Evolutionary conservation across 2,329 filamentous ascomycete genomes (phyloP), one percentile per base, ranked within the genome.

Genomic region (Penicillium sumatraense): DNA sequence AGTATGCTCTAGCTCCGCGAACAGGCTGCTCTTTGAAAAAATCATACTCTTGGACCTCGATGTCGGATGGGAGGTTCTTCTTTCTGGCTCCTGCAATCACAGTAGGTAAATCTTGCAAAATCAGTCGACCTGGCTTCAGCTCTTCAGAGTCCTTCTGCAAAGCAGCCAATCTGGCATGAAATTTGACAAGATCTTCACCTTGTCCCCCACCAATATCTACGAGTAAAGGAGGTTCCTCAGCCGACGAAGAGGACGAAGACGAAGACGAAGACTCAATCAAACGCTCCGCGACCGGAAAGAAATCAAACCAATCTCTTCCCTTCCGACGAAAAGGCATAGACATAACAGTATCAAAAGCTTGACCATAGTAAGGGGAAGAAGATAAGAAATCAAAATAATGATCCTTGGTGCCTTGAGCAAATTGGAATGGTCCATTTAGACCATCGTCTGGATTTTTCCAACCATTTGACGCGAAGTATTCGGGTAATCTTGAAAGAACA

Each of bases 321-420:
- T 23, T 27, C 29, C 57, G 50, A 8, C 54, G 60, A 44, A 53
- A 54, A 4, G 58, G 31, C 45, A 56, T 48, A 13, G 44, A 21
- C 57, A 58, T 62, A n/a, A 59, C 58, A 0, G 54, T 59, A 33
- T 57, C 52, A 52, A 60, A 63, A 9, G 58, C 60, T 16, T 53
- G 49, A 5, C 41, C 18, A 42, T 60, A 60, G 16, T 58, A 60
- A 5, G 49, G 29, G 11, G 40, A 38, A 0, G 46, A 42, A 36
- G 36, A 33, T 31, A 62, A 33, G 24, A 56, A 60, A 5, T 60
- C 57, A 24, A 62, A 62, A 33, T 62, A 62, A 23, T 58, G 54
- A 5, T 26, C 18, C 8, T 54, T n/a, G 11, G 59, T 50, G 13
- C 36, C 31, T 16, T 53, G 20, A 33, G 54, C 55, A 11, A 52